Evolutionary conservation across 164 flowering plant species (phyloP), one percentile per base, ranked within the genome.

Genomic region (Euptelea pleiosperma): DNA sequence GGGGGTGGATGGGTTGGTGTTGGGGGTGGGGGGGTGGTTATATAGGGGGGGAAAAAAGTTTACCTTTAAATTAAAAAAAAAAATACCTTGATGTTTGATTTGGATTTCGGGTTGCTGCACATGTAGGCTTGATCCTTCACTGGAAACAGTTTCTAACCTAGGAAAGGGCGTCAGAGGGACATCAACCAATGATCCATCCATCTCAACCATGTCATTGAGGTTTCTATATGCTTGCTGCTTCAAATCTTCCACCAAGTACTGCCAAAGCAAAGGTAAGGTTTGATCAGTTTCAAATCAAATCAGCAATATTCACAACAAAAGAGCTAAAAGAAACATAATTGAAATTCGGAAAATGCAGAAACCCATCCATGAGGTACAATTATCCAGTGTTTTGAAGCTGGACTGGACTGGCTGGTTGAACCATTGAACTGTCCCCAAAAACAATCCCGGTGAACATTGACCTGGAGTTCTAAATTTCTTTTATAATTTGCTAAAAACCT

Each of bases 151-250:
- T 57, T 57, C 66, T 18, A 64, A 41, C 30, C 31, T 55, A 29
- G 60, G 30, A 53, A 70, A 45, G 31, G 66, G 65, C 59, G 40
- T 60, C 31, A 66, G 35, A 66, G 55, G 56, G 21, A 54, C 69
- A 54, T 54, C 15, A n/a, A 51, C 15, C 3, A 60, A 28, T 14
- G 57, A 53, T 1, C 41, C 65, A 39, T 55, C 58, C 2, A 74
- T 11, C 7, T 61, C 70, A 39, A 67, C 43, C 44, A 79, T 70
- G 12, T 65, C 62, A n/a, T 54, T 22, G 52, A 53, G 44, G 60
- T 84, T 76, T 39, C 33, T 48, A 48, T 77, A 84, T 8, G 86
- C 89, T 3, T 57, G 60, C 30, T 50, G 68, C 70, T 81, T 86
- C 60, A 73, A 21, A 42, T 10, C 35, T 39, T 86, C 84, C 65